Conservation (phyloP, 257 asterid genomes). For the Capsicum rhomboideum region DNA sequence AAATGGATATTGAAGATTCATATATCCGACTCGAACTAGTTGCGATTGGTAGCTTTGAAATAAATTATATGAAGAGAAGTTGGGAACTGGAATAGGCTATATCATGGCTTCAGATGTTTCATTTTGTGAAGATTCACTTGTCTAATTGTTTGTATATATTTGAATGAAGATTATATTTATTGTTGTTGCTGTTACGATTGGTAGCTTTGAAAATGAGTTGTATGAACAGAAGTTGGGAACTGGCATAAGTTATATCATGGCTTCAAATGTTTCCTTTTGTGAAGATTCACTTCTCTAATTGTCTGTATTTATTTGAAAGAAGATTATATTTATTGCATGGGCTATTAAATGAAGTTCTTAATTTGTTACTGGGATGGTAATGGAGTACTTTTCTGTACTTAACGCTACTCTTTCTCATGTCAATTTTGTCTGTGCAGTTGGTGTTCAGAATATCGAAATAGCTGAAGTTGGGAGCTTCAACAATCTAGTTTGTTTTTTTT, state of each 20-base stretch:
- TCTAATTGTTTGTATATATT: too few relatives aligned
- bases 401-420: neutral
- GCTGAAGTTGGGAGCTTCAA: constrained; percentile 17
- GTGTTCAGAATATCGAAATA: constrained; percentile 2
- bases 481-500: constrained; percentile 6
- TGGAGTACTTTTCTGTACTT: neutral
- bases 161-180: too few relatives aligned
- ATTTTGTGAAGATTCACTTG: too few relatives aligned
- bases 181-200: too few relatives aligned
- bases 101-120: too few relatives aligned
- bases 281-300: neutral
- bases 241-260: neutral
- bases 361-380: neutral
- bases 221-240: neutral
- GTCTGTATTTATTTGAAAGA: neutral
- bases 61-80: too few relatives aligned
- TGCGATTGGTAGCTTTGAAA: too few relatives aligned
- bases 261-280: neutral
- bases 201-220: neutral
- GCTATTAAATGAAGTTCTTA: neutral
- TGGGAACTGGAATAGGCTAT: too few relatives aligned
- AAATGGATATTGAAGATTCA: neutral
- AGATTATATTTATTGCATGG: neutral
- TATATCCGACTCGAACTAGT: neutral
- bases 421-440: constrained; percentile 15